phyloP scores from a whole-genome alignment of 345 rosid genomes.

The Excoecaria cochinchinensis region DNA sequence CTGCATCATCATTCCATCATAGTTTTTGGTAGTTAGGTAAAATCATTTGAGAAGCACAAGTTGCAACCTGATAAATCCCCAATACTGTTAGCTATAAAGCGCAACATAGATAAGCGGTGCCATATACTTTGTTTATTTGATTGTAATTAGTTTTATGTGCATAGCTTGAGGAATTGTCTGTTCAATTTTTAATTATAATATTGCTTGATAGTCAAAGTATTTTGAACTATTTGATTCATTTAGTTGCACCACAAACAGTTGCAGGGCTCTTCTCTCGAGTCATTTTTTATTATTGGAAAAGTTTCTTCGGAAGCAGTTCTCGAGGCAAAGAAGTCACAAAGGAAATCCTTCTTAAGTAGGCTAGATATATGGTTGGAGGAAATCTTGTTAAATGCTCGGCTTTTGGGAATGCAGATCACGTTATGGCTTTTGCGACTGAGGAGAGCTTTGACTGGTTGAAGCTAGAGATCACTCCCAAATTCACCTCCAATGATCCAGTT shows the following conservation, averaged over 20 bases:
- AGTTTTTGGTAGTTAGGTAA: background rate
- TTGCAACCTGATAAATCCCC: too few relatives aligned
- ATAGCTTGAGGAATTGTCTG: background rate
- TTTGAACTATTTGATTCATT: background rate
- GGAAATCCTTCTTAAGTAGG: constrained; percentile 51
- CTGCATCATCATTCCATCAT: background rate
- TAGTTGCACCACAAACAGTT: constrained; percentile 33
- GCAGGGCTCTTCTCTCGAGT: constrained; percentile 75
- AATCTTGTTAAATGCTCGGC: constrained; percentile 57
- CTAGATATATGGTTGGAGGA: constrained; percentile 64
- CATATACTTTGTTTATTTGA: background rate
- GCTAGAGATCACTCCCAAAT: background rate
- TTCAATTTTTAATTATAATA: background rate
- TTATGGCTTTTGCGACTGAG: constrained; percentile 65
- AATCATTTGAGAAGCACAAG: background rate
- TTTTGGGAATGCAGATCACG: constrained; percentile 60
- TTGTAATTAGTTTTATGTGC: background rate
- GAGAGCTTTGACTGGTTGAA: constrained; percentile 47
- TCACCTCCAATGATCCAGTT: background rate
- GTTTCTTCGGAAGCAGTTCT: constrained; percentile 80
- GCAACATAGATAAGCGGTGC: background rate
- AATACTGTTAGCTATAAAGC: background rate
- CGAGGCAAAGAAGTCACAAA: constrained; percentile 65
- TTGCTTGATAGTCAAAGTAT: background rate
- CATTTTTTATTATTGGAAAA: constrained; percentile 73